Evolutionary conservation across 108 stramenopile species (phyloP).

Genomic region (Chaetoceros muelleri): DNA sequence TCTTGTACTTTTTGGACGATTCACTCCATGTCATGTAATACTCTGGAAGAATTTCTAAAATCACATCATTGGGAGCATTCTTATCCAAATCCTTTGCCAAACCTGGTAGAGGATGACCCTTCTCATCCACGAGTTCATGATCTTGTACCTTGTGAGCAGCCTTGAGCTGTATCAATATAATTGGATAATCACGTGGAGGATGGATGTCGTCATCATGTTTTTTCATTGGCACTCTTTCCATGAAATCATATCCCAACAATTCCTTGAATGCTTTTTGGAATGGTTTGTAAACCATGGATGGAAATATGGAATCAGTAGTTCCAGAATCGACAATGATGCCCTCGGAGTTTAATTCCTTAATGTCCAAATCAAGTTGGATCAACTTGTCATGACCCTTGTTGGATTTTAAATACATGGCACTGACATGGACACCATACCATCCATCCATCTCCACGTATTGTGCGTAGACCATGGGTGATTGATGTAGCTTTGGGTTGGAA

Average conservation of each 20-base stretch:
- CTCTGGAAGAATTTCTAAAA: slow-evolving; percentile 65
- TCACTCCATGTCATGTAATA: slow-evolving; percentile 72
- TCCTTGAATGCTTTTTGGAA: slow-evolving; percentile 18
- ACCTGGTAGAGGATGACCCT: background rate
- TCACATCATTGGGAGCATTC: slow-evolving; percentile 16
- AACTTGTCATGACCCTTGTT: slow-evolving; percentile 21
- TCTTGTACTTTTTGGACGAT: slow-evolving; percentile 34
- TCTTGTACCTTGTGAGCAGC: background rate
- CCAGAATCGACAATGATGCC: slow-evolving; percentile 81
- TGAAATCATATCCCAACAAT: slow-evolving; percentile 15
- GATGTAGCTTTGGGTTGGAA: slow-evolving; percentile 55
- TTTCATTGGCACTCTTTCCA: slow-evolving; percentile 6
- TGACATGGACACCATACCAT: slow-evolving; percentile 61
- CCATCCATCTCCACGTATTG: slow-evolving; percentile 18
- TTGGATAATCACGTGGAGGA: slow-evolving; percentile 31
- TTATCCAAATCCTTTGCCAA: background rate
- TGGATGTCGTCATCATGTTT: slow-evolving; percentile 35
- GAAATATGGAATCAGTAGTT: slow-evolving; percentile 84
- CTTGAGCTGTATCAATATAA: slow-evolving; percentile 65
- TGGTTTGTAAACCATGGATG: slow-evolving; percentile 4
- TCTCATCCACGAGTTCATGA: background rate
- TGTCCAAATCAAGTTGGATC: slow-evolving; percentile 10
- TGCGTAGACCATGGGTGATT: slow-evolving; percentile 76
- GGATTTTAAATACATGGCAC: slow-evolving; percentile 24
- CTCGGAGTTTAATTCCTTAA: slow-evolving; percentile 13